phyloP scores from a whole-genome alignment of 2,329 filamentous ascomycete genomes.

The Dactylella cylindrospora region DNA sequence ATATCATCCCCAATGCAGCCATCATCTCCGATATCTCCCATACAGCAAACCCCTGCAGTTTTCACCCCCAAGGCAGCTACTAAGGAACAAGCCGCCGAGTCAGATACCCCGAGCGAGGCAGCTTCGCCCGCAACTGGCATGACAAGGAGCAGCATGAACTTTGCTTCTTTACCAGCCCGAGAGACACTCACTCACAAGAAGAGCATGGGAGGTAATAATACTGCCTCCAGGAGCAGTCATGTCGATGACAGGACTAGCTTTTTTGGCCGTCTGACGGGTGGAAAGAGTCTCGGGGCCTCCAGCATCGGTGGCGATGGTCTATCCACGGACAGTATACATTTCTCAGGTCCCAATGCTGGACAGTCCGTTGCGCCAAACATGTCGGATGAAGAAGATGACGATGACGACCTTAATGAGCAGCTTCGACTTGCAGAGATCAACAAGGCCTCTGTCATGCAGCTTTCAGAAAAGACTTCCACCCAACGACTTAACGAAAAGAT shows the following conservation, averaged over 20 bases:
- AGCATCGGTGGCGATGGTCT: slow-evolving; percentile 48
- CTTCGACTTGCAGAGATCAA: slow-evolving; percentile 52
- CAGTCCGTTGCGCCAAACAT: background rate
- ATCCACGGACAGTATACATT: background rate
- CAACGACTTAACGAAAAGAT: slow-evolving; percentile 92
- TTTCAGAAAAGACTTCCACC: slow-evolving; percentile 85
- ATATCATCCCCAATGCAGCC: slow-evolving; percentile 46
- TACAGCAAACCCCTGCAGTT: slow-evolving; percentile 30
- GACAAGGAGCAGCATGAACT: slow-evolving; percentile 85
- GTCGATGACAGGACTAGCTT: slow-evolving; percentile 73
- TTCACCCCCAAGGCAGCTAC: slow-evolving; percentile 35
- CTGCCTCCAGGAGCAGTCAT: slow-evolving; percentile 75
- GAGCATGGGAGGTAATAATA: slow-evolving; percentile 67
- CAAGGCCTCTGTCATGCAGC: slow-evolving; percentile 56
- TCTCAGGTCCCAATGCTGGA: background rate
- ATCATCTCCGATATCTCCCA: slow-evolving; percentile 47
- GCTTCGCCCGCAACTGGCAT: slow-evolving; percentile 51
- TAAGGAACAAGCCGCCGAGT: slow-evolving; percentile 55
- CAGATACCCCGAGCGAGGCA: slow-evolving; percentile 50
- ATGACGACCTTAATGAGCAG: slow-evolving; percentile 40
- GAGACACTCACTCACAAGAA: slow-evolving; percentile 84
- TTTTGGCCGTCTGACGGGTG: slow-evolving; percentile 71
- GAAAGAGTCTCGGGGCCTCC: slow-evolving; percentile 66
- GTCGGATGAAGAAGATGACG: slow-evolving; percentile 55
- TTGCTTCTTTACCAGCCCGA: slow-evolving; percentile 85